Evolutionary conservation across 2,329 filamentous ascomycete species (phyloP), one percentile per base, ranked within the genome.

Genomic region (Fusarium liriodendri): DNA sequence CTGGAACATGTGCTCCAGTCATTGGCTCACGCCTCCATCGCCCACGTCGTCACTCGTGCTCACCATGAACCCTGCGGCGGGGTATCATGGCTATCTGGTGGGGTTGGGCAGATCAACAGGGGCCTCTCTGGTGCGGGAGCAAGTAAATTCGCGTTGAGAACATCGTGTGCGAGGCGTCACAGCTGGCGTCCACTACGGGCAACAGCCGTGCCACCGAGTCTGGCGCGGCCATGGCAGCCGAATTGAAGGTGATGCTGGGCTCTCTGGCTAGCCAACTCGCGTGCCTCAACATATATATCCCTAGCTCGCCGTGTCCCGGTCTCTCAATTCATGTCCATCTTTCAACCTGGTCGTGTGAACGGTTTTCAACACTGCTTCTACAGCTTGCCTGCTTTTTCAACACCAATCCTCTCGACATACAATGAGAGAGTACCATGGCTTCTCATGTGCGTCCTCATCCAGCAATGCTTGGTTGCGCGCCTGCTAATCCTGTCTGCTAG

Each of bases 391-490:
- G 42, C 66, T 74, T 57, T 68, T 75, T 78, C 74, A 78, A 76
- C 70, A 66, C 66, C 57, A 67, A 69, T 76, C 79, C 80, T 77
- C 79, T 83, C 83, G 33, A 79, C 72, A 75, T 76, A 84, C 79
- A 85, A 92, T 92, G 90, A 89, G 90, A 91, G 89, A 91, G 85
- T 92, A 92, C 80, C 90, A 92, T 92, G 90, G 89, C 86, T 91
- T 92, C 84, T 92, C 89, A 86, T 91, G 90, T 84, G 77, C 32
- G 69, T 59, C 22, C 18, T 38, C 27, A 32, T 13, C 25, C 11
- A 35, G 11, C 16, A 54, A 54, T 54, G 27, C 18, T 32, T 13
- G 11, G 2, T 42, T 20, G 29, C 60, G 27, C 60, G 50, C 40
- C 52, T 75, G 61, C 79, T 82, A 67, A 84, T 66, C 25, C 64